Base-by-base conservation (phyloP, 306 rosid genomes). In the Sicyos edulis region DNA sequence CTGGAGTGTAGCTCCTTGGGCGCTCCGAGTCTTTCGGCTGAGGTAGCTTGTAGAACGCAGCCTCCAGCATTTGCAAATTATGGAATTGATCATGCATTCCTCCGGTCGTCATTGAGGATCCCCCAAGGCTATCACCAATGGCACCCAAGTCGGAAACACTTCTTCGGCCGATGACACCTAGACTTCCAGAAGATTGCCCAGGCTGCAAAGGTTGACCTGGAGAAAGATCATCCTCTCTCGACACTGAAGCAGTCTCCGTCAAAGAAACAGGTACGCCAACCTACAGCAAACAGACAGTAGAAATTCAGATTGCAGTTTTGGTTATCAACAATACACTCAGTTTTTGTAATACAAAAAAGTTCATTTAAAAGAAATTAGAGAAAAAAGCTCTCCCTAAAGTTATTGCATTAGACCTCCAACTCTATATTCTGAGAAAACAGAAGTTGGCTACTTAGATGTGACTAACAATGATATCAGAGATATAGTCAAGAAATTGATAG, bases 81-180 rank as follows among this genome's bases (percentile, higher is more conserved):
- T 81, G 79, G 22, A 67, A 56, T 45, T 89, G 97, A 74, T 95
- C 96, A 59, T 84, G 99, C 77, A 76, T 65, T 71, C 89, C 96
- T 69, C 92, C 83, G 69, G 96, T 73, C 79, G 75, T 82, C 34
- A 80, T 79, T 64, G 83, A 76, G 26, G 87, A 78, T 69, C 85
- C 96, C 29, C 86, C 74, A 44, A 91, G 84, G 80, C 56, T 87
- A 82, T 91, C 88, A 15, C 99, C 99, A 76, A 95, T 91, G 74
- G 97, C 84, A 79, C 97, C 97, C 76, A 86, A 86, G 62, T 91
- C 96, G 55, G 89, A 80, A 82, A 86, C 91, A 83, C 88, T 91
- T 86, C 99, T 95, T 73, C 99, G 86, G 64, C 99, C 99, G 79
- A 91, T 91, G 83, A 91, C 95, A 37, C 99, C 97, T 61, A 89